phyloP scores from a whole-genome alignment of 108 stramenopile species.

The Fragilaria radians region DNA sequence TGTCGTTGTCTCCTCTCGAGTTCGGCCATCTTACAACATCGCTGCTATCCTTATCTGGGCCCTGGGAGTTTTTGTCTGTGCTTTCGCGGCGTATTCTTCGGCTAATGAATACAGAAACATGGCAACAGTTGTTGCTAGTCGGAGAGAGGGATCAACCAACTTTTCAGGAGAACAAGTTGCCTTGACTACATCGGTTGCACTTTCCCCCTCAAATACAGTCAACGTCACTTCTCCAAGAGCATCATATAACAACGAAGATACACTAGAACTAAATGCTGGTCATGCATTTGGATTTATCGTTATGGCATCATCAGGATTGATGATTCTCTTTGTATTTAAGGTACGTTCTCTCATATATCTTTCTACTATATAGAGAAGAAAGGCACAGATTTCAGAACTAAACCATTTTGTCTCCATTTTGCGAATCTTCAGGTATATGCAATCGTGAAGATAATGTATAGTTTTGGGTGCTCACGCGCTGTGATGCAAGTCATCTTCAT shows the following conservation, averaged over 20 bases:
- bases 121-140: constrained; percentile 6
- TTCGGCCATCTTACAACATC: constrained; percentile 47
- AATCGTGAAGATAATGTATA: constrained; percentile 77
- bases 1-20: constrained; percentile 30
- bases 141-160: background rate
- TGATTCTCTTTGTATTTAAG: constrained; percentile 86
- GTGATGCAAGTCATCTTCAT: constrained; percentile 43
- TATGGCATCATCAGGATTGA: constrained; percentile 63
- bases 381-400: background rate
- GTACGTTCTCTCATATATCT: constrained; percentile 13
- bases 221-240: background rate
- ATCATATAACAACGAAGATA: constrained; percentile 27
- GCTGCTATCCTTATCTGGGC: constrained; percentile 57
- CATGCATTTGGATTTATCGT: constrained; percentile 81
- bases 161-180: background rate
- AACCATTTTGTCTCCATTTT: background rate
- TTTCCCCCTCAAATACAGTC: background rate
- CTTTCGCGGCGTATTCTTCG: constrained; percentile 44
- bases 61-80: constrained; percentile 57
- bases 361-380: background rate
- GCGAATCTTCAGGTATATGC: constrained; percentile 36
- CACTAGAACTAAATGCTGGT: constrained; percentile 60
- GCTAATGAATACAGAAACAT: constrained; percentile 48
- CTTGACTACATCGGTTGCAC: background rate
- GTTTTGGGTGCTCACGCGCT: constrained; percentile 52